Evolutionary conservation across 225 moss, liverwort and hornwort genomes (phyloP).

Genomic region (Antitrichia curtipendula): DNA sequence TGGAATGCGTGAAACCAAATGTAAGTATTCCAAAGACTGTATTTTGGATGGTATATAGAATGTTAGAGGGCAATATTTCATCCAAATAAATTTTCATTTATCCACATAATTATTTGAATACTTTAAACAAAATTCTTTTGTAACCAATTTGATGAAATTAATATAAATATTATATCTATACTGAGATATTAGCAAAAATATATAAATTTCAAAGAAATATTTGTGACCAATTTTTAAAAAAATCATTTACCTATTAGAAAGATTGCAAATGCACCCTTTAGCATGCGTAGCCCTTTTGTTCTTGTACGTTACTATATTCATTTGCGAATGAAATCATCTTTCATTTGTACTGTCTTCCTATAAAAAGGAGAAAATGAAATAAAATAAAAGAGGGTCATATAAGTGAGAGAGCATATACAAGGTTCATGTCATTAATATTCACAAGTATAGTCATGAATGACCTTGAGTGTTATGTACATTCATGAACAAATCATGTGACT

Average conservation of each 20-base stretch:
- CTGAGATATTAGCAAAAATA: accelerated
- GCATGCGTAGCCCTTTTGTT: accelerated
- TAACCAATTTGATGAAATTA: not conserved
- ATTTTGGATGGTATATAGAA: not conserved
- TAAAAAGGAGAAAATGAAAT: not conserved
- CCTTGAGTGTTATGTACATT: not conserved
- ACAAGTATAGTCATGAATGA: not conserved
- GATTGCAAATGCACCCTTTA: not conserved
- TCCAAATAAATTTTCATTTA: no score
- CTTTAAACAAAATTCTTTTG: not conserved
- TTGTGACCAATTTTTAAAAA: accelerated
- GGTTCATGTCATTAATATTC: not conserved
- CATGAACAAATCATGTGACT: accelerated
- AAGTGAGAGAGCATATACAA: not conserved
- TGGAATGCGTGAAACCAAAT: no score
- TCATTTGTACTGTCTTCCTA: not conserved
- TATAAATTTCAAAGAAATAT: not conserved
- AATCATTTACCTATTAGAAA: not conserved
- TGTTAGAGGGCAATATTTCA: not conserved
- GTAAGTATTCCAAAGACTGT: accelerated
- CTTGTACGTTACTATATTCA: not conserved
- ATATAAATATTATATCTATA: not conserved
- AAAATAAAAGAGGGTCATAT: accelerated
- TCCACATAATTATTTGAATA: not conserved
- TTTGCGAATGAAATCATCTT: not conserved